These are phyloP conservation scores for Trifolium fragiferum DNA, from an alignment of 306 rosid genomes.

Conservation along the genomic window DNA sequence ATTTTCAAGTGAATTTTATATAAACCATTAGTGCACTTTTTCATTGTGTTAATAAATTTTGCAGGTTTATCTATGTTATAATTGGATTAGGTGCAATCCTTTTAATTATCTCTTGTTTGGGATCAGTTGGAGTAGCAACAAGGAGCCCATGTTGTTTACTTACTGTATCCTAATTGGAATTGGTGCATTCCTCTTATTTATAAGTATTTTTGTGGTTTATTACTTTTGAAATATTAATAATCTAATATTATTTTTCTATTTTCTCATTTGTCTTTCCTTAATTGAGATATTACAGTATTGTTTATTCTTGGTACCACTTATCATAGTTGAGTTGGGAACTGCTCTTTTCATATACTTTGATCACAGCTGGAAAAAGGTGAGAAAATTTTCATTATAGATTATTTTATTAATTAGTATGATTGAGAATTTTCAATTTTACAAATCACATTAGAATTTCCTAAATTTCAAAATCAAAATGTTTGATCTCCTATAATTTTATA, in stretches of 20 bases:
- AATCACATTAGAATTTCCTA: not conserved
- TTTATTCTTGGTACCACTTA: conserved; percentile 35
- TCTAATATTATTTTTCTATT: not conserved
- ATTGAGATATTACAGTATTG: conserved; percentile 34
- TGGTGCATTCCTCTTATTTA: not conserved
- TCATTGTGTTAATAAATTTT: not conserved
- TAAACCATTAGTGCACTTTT: not conserved
- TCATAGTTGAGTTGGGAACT: conserved; percentile 15
- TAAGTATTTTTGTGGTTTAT: not conserved
- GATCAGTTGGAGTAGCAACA: conserved; percentile 35
- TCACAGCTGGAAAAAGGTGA: conserved; percentile 42
- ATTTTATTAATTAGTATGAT: too few relatives aligned
- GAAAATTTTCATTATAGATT: not conserved
- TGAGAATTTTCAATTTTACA: not conserved
- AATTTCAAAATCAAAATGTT: not conserved
- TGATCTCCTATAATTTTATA: not conserved
- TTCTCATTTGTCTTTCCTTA: conserved; percentile 25
- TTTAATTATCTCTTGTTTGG: conserved; percentile 36
- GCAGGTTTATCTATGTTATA: conserved; percentile 43
- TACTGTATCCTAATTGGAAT: conserved; percentile 34
- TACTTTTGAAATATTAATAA: not conserved
- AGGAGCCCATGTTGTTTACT: conserved; percentile 43
- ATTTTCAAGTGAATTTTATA: too few relatives aligned
- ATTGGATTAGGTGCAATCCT: conserved; percentile 41
- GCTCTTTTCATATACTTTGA: conserved; percentile 33